Conservation (phyloP, 768 basidiomycete species). For the Phaeotremella skinneri region DNA sequence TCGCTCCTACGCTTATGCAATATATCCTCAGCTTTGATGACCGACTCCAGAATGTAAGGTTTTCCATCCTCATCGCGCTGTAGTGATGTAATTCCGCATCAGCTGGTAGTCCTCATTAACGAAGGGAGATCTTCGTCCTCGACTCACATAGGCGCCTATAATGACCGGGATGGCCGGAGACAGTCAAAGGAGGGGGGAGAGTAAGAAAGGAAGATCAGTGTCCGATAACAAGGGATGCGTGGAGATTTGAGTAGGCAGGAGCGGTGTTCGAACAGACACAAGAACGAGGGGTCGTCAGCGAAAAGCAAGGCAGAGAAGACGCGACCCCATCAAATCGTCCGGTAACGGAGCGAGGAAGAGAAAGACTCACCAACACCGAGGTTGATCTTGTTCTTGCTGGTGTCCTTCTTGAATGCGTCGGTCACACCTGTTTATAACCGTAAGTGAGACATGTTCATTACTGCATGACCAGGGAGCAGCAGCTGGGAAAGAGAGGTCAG, state of each 20-base stretch:
- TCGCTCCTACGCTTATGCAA: constrained; percentile 68
- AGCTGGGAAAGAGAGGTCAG: neutral
- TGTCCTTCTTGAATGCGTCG: constrained; percentile 96
- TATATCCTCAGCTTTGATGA: constrained; percentile 71
- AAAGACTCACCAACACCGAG: constrained; percentile 90
- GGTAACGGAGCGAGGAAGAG: neutral
- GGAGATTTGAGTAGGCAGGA: neutral
- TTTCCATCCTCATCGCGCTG: constrained; percentile 84
- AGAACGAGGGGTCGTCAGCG: neutral
- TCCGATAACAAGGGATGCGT: neutral
- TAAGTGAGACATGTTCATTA: too few relatives aligned
- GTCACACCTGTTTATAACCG: constrained; percentile 57
- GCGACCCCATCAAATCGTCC: neutral
- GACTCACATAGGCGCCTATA: constrained; percentile 45
- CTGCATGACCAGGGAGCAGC: too few relatives aligned
- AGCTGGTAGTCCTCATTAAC: neutral
- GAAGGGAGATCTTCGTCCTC: neutral
- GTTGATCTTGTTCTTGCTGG: constrained; percentile 88
- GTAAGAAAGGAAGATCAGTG: neutral
- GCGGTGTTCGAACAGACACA: too few relatives aligned
- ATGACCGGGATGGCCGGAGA: too few relatives aligned
- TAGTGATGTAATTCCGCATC: neutral
- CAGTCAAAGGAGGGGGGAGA: neutral
- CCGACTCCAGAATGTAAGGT: constrained; percentile 85
- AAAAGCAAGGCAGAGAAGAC: neutral